Conservation (phyloP, 176 grass and related monocot species). For the Lolium rigidum region DNA sequence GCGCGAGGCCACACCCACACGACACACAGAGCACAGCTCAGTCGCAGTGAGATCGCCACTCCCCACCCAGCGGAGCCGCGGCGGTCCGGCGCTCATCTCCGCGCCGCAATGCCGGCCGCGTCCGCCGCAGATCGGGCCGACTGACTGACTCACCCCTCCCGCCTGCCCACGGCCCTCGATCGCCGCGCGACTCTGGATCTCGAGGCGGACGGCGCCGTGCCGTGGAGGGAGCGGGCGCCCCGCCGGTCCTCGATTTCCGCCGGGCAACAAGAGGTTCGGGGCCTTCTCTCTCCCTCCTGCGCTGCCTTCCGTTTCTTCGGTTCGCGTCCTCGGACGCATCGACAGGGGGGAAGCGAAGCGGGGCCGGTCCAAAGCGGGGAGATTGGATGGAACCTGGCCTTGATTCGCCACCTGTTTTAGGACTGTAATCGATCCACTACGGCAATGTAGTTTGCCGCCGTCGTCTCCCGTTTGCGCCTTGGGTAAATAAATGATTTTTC, state of each 20-base stretch:
- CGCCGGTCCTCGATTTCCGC: conserved; percentile 28
- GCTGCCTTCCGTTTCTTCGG: conserved; percentile 1
- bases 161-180: conserved; percentile 5
- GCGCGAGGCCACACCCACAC: conserved; percentile 8
- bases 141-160: conserved; percentile 18
- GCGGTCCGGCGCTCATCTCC: neutral
- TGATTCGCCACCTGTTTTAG: neutral
- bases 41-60: conserved; percentile 50
- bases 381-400: conserved; percentile 23
- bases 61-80: neutral
- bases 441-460: conserved; percentile 35
- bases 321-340: neutral
- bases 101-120: conserved; percentile 52
- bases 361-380: neutral
- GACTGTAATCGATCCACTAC: conserved; percentile 18
- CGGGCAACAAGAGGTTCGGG: conserved; percentile 30
- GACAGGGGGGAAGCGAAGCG: too few relatives aligned
- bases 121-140: conserved; percentile 42
- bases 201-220: conserved; percentile 30
- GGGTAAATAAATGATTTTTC: neutral
- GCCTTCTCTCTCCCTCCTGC: conserved; percentile 17
- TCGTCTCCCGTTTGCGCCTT: neutral
- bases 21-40: conserved; percentile 37
- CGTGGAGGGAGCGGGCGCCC: neutral
- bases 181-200: conserved; percentile 44